phyloP scores from a whole-genome alignment of 257 asterid species.

The Nicotiana sylvestris region DNA sequence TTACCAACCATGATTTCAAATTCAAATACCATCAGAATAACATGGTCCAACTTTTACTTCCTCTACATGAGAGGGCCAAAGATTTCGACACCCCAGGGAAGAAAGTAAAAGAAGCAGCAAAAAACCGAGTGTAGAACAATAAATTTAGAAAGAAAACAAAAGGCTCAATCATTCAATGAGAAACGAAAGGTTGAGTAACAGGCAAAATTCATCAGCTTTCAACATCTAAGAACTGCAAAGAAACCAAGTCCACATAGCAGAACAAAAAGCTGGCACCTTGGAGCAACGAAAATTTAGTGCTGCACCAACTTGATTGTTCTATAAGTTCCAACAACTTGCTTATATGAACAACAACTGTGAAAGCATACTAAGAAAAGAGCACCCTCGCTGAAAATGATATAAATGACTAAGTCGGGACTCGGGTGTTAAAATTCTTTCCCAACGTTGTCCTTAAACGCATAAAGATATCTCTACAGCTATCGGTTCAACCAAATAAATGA shows the following conservation, averaged over 20 bases:
- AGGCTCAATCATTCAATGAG: not conserved
- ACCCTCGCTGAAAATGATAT: not conserved
- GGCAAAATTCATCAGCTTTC: not conserved
- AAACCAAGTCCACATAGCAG: not conserved
- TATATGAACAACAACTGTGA: not conserved
- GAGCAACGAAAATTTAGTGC: not conserved
- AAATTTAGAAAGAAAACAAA: not conserved
- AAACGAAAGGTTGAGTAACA: not conserved
- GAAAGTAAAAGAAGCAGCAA: slow-evolving; percentile 9
- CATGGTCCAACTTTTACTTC: slow-evolving; percentile 21
- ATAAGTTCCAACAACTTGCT: not conserved
- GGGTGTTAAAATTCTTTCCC: not conserved
- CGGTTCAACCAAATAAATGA: not conserved
- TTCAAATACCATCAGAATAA: slow-evolving; percentile 14
- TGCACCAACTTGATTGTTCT: not conserved
- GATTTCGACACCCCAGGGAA: not conserved
- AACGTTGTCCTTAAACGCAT: not conserved
- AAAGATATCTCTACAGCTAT: not conserved
- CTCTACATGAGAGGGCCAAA: slow-evolving; percentile 3
- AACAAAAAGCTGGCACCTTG: not conserved
- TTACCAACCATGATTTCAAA: slow-evolving; percentile 37
- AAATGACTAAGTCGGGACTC: not conserved
- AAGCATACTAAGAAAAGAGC: not conserved
- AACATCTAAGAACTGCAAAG: not conserved
- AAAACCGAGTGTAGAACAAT: not conserved